Evolutionary conservation across 2,329 filamentous ascomycete genomes (phyloP).

Genomic region (Penicillium sp.): DNA sequence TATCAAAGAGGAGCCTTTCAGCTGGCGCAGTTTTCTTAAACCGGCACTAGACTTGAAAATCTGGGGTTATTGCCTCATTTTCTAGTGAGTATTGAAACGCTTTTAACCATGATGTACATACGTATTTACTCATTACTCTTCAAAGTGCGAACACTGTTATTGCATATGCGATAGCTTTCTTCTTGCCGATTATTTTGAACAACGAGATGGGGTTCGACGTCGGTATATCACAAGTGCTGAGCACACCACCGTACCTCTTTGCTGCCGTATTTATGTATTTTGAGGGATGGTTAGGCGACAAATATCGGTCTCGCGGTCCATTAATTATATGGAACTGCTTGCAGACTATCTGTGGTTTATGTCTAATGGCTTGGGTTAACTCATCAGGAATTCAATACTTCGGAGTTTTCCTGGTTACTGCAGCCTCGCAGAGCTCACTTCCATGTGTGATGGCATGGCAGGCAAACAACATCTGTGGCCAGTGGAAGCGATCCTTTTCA

Average conservation of each 20-base stretch:
- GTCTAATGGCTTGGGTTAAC: slow-evolving; percentile 71
- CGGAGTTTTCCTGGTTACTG: slow-evolving; percentile 74
- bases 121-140: no score
- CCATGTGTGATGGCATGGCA: slow-evolving; percentile 65
- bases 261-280: slow-evolving; percentile 66
- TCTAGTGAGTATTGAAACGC: slow-evolving; percentile 52
- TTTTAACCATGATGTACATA: neutral
- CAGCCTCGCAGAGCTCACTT: slow-evolving; percentile 77
- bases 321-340: slow-evolving; percentile 69
- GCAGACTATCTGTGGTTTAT: slow-evolving; percentile 69
- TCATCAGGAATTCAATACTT: slow-evolving; percentile 68
- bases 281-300: slow-evolving; percentile 68
- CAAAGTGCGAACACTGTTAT: slow-evolving; percentile 66
- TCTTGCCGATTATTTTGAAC: slow-evolving; percentile 73
- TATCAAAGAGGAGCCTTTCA: slow-evolving; percentile 54
- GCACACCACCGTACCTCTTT: slow-evolving; percentile 70
- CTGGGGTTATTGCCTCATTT: slow-evolving; percentile 59
- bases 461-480: slow-evolving; percentile 24
- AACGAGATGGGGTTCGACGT: slow-evolving; percentile 66
- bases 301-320: slow-evolving; percentile 67
- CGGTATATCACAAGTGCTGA: slow-evolving; percentile 69
- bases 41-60: slow-evolving; percentile 57
- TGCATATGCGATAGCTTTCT: slow-evolving; percentile 76
- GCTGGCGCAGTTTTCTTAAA: slow-evolving; percentile 50
- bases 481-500: slow-evolving; percentile 23